Base-by-base conservation (phyloP, 1,284 basidiomycete genomes). In the Sanghuangporus weigelae region DNA sequence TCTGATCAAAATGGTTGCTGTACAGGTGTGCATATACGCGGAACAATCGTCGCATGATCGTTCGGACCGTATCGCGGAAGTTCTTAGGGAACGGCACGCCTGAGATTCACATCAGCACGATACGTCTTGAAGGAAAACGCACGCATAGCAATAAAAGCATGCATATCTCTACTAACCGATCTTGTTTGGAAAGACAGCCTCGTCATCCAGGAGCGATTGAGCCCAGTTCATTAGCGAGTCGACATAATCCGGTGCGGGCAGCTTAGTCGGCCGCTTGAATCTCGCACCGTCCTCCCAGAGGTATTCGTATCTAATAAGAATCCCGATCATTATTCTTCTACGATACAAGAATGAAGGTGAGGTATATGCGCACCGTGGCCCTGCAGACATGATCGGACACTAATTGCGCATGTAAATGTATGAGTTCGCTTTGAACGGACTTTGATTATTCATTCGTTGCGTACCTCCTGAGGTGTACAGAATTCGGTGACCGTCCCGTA, bases 161-260 rank as follows among this genome's bases (percentile, higher is more conserved):
- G 26, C 26, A 31, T 5, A 31, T 31, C 3, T 6, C 1, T 31
- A 31, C 26, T 31, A 31, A 91, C 95, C 96, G 68, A 98, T 95
- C 76, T 92, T 93, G 76, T 95, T 95, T 1, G 97, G 97, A 75
- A 99, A 99, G 57, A 96, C 78, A 53, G 81, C 82, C 72, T 97
- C 95, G 73, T 99, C 95, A 73, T 99, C 97, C 55, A 99, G 81
- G 62, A 97, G 82, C 53, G 82, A 84, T 75, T 99, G 97, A 7
- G 95, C 90, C 97, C 97, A 99, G 74, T 96, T 98, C 95, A 99
- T 98, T 63, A 99, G 80, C 23, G 94, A 93, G 73, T 99, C 97
- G 61, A 99, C 96, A 73, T 99, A 99, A 64, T 97, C 95, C 1
- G 95, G 95, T 0, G 95, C 96, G 3, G 93, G 86, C 23, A 98